phyloP scores from a whole-genome alignment of 441 rosid genomes.

The Populus trichocarpa region DNA sequence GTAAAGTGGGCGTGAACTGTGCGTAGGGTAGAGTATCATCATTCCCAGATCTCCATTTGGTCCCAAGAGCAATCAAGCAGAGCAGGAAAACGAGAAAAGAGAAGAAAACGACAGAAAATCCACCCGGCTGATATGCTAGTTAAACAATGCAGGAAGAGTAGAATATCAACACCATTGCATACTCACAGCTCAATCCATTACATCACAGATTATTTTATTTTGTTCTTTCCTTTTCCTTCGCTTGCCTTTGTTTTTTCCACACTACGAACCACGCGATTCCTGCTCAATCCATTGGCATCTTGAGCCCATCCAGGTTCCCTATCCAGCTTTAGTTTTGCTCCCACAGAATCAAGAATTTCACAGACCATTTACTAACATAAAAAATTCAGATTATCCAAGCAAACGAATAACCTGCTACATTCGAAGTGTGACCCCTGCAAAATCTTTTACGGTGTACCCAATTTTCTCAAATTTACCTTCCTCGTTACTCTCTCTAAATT shows the following conservation, averaged over 20 bases:
- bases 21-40: background rate
- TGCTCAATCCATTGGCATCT: background rate
- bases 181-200: too few relatives aligned
- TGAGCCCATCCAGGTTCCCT: too few relatives aligned
- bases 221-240: background rate
- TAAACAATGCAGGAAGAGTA: background rate
- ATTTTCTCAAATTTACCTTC: slow-evolving; percentile 71
- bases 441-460: slow-evolving; percentile 54
- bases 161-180: too few relatives aligned
- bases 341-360: too few relatives aligned
- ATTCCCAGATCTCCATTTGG: background rate
- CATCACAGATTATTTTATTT: too few relatives aligned
- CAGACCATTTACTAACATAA: background rate
- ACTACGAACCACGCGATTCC: background rate
- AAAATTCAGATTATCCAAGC: slow-evolving; percentile 53
- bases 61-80: background rate
- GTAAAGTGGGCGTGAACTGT: background rate
- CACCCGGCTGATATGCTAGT: background rate
- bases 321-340: too few relatives aligned
- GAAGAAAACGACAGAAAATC: background rate
- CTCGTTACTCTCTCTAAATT: slow-evolving; percentile 58
- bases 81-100: background rate
- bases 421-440: slow-evolving; percentile 45
- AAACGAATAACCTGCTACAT: slow-evolving; percentile 35
- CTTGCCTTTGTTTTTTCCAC: background rate